Base-by-base conservation (phyloP, 148 eudicot genomes). In the Fallopia convolvulus region DNA sequence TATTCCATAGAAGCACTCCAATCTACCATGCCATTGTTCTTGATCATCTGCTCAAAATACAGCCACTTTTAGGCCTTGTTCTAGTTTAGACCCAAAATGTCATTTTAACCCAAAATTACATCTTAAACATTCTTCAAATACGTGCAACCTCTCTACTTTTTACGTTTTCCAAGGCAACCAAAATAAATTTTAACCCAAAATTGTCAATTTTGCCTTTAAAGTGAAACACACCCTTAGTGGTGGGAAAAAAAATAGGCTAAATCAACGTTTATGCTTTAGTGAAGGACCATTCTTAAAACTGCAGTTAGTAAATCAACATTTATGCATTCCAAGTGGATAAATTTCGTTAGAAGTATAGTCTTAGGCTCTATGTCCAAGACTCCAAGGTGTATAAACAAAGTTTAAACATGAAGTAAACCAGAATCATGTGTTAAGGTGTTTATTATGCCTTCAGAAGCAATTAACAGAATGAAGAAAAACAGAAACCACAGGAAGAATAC, bases 11-110 rank as follows among this genome's bases (percentile, higher is more conserved):
- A 52, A 44, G 78, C 78, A 47, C 77, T 82, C 83, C 36, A 83
- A 78, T 83, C 83, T 71, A 83, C 83, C 75, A 92, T 82, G 77
- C 77, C 83, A 76, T 87, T 83, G 75, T 80, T 83, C 86, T 85
- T 91, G 81, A 86, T 82, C 79, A 89, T 68, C 97, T 92, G 90
- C 72, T 76, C 61, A 80, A 80, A 75, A 82, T 20, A 82, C 40
- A 71, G 39, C 33, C 26, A 18, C 2, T 58, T 47, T 77, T 36
- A 80, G 40, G 53, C 30, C 30, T 26, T 26, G 30, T 26, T 26
- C 30, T 26, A 26, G 30, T 26, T 26, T 26, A 26, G 30, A 26
- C 30, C 30, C 30, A 26, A 26, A 26, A 26, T 26, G 30, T 26
- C 30, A 26, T 26, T 26, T 26, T 26, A 26, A 26, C 30, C 30